A percentile compares a stretch with the other conserved stretches of the same genome.
phyloP scores from a whole-genome alignment of 768 basidiomycete species.

The Mycena albidolilacea region DNA sequence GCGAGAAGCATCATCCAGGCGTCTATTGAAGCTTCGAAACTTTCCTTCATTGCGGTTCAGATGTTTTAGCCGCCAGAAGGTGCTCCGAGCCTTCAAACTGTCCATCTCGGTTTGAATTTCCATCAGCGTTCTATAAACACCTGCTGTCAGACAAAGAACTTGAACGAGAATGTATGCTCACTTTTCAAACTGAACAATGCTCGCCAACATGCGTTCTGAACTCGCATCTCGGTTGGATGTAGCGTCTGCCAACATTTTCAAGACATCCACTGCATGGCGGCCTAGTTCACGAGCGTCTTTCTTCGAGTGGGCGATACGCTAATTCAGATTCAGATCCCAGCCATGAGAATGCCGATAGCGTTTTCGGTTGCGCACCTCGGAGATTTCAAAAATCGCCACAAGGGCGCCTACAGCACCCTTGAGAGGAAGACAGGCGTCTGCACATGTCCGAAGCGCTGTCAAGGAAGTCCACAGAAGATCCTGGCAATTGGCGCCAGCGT shows the following conservation, averaged over 20 bases:
- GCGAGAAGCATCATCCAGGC: conserved; percentile 22
- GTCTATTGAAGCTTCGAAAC: conserved; percentile 6
- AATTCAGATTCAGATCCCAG: not conserved
- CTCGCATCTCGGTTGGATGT: not conserved
- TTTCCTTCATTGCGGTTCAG: conserved; percentile 23
- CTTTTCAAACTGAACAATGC: conserved; percentile 12
- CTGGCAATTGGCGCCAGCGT: conserved; percentile 3
- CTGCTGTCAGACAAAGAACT: not conserved
- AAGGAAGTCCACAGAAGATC: conserved; percentile 22
- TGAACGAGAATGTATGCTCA: not conserved
- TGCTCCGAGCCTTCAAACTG: not conserved
- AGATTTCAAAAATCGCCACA: conserved; percentile 10
- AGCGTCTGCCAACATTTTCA: not conserved
- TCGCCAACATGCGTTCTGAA: conserved; percentile 17
- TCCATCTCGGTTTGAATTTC: conserved; percentile 13
- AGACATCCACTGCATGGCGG: not conserved
- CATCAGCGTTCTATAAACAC: not conserved
- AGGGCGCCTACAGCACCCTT: conserved; percentile 25
- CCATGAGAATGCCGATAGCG: not conserved
- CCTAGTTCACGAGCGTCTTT: conserved; percentile 12
- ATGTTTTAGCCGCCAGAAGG: conserved; percentile 9
- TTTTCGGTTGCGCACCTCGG: not conserved
- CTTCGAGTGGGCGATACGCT: conserved; percentile 22
- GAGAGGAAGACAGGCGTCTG: conserved; percentile 24
- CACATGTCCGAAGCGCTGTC: conserved; percentile 20